Percentiles rank a stretch among this genome's conserved stretches.
Conservation (phyloP, 2,329 filamentous ascomycete species). For the Aspergillus calidoustus region DNA sequence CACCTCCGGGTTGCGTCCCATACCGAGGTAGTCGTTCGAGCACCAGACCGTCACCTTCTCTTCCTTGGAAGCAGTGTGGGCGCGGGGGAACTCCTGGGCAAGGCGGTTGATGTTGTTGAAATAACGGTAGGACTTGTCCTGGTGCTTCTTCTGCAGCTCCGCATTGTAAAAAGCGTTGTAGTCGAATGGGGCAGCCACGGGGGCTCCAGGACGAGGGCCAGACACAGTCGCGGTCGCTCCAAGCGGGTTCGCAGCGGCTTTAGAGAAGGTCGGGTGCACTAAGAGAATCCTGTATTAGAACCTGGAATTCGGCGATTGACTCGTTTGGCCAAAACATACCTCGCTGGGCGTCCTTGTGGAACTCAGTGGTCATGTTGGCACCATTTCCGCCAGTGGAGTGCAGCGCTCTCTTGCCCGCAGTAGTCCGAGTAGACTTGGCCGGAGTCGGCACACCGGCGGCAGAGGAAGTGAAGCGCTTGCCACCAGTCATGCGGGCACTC, state of each 20-base stretch:
- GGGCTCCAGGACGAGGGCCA: constrained; percentile 54
- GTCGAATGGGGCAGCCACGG: constrained; percentile 70
- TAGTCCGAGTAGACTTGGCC: constrained; percentile 52
- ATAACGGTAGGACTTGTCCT: constrained; percentile 99
- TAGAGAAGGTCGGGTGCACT: constrained; percentile 33
- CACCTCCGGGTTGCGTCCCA: constrained; percentile 89
- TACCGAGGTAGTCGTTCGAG: constrained; percentile 98
- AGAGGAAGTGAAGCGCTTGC: constrained; percentile 46
- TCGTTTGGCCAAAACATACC: constrained; percentile 42
- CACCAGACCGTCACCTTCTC: constrained; percentile 97
- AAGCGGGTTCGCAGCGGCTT: constrained; percentile 27
- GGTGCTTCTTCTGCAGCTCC: constrained; percentile 97
- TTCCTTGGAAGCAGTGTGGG: constrained; percentile 82
- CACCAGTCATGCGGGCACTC: constrained; percentile 48
- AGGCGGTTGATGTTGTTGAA: constrained; percentile 99
- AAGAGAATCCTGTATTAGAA: neutral
- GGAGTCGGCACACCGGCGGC: constrained; percentile 35
- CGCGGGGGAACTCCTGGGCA: constrained; percentile 92
- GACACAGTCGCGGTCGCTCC: constrained; percentile 31
- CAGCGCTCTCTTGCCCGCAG: constrained; percentile 70
- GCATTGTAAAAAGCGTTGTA: constrained; percentile 87
- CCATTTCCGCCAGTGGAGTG: constrained; percentile 80
- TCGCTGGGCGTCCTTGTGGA: constrained; percentile 55
- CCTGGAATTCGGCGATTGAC: neutral
- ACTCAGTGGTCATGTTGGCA: constrained; percentile 71